Evolutionary conservation across 805 yeast species (phyloP), one percentile per base, ranked within the genome.

Genomic region (Ogataea haglerorum): DNA sequence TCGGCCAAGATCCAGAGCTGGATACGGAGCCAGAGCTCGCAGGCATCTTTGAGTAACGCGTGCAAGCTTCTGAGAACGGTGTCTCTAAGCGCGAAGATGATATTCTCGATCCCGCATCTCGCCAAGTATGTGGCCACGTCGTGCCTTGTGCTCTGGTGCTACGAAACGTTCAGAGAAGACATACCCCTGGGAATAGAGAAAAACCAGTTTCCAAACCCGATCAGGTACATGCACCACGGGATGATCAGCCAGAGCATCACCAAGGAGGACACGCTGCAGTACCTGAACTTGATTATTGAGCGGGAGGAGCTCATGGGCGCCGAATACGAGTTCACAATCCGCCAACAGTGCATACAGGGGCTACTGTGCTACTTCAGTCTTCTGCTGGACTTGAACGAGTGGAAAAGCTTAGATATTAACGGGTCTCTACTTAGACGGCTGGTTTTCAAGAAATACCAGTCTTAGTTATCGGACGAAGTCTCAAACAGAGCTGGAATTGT

Each of bases 51-150:
- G 12, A 22, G 36, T 13, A 58, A 58, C 35, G 57, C 67, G 1
- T 57, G 64, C 32, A 47, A 54, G 25, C 47, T 63, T 17, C 38
- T 64, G 24, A 45, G 59, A 17, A 51, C 57, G 8, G 57, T 57
- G 4, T 39, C 51, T 16, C 40, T 47, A 17, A 56, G 59, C 32
- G 54, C 46, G 12, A 49, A 52, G 1, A 47, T 58, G 12, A 36
- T 58, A 3, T 38, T 42, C 5, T 43, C 47, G 17, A 44, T 59
- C 24, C 53, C 64, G 2, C 62, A 58, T 42, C 42, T 58, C 5
- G 53, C 60, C 1, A 51, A 33, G 18, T 34, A 33, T 29, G 35
- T 48, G 16, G 38, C 29, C 10, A 21, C 43, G 10, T 35, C 49
- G 6, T 32, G 42, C 21, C 35, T 48, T 3, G 33, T 36, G 5